Base-by-base conservation (phyloP, 2,329 filamentous ascomycete genomes). In the Aspergillus eucalypticola region DNA sequence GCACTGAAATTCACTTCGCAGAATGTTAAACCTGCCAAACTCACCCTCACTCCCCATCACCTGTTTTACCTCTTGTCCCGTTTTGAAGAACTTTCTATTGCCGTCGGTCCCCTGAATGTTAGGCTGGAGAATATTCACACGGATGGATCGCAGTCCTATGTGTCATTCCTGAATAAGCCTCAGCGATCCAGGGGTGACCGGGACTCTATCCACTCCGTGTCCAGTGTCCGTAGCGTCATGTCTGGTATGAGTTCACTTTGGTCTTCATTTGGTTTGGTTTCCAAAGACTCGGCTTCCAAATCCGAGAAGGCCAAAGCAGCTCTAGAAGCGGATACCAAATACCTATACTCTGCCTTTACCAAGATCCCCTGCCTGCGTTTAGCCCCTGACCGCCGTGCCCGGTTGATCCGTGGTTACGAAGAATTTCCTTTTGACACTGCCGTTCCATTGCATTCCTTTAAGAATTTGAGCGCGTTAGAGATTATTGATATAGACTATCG, bases 361-460 rank as follows among this genome's bases (percentile, higher is more conserved):
- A 99, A 98, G 79, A 96, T 99, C 46, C 95, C 95, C 0, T 96
- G 91, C 72, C 82, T 99, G 64, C 88, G 90, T 65, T 82, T 99
- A 58, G 88, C 93, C 27, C 93, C 93, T n/a, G 95, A 99, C 76
- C 93, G 92, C 81, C 90, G 92, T 67, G 93, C 94, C 52, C 88
- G 90, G 56, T 82, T 97, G 62, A 97, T 99, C 67, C 86, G 89
- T 66, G 94, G 94, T 27, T 98, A 95, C 73, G 95, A 99, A 76
- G 94, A 97, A 76, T 99, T 98, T 67, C 95, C 95, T 2, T 97
- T 98, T 76, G 95, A 99, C 76, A 96, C 92, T 23, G 95, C 95
- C 19, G 95, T 99, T 29, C 95, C 95, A 19, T 83, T 99, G n/a
- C 90, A 96, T 75, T 90, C 91, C 8, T 98, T 99, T 85, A 98